Evolutionary conservation across 129 eudicot genomes (phyloP).

Genomic region (Scalesia atractyloides): DNA sequence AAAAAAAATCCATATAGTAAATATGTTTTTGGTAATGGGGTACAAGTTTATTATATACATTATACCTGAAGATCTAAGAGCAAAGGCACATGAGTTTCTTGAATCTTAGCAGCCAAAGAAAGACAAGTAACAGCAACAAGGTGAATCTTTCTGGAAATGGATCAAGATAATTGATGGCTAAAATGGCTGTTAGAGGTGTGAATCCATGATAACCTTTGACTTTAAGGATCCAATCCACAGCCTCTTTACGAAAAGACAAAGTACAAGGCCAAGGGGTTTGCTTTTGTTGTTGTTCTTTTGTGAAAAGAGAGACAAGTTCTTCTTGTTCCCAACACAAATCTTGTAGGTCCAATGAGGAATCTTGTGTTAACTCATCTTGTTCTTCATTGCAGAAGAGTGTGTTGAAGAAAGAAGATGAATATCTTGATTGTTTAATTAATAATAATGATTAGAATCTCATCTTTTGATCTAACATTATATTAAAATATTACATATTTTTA

Average conservation of each 20-base stretch:
- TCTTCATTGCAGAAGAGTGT: conserved; percentile 78
- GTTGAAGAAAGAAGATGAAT: conserved; percentile 46
- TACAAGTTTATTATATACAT: background rate
- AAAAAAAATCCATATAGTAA: conserved; percentile 8
- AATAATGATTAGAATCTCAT: background rate
- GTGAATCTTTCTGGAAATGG: conserved; percentile 60
- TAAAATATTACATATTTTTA: no score
- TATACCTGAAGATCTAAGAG: conserved; percentile 88
- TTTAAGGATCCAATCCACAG: conserved; percentile 78
- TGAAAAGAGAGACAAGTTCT: conserved; percentile 66
- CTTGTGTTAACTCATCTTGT: conserved; percentile 31
- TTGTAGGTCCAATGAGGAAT: conserved; percentile 35
- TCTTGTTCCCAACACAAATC: conserved; percentile 90
- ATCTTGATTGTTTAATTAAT: conserved; percentile 19
- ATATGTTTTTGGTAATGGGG: background rate
- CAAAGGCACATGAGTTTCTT: conserved; percentile 81
- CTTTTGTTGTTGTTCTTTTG: conserved; percentile 50
- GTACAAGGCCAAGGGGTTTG: conserved; percentile 17
- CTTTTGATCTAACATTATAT: no score
- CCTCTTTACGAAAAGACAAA: conserved; percentile 54
- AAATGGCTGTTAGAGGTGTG: conserved; percentile 68
- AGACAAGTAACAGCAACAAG: conserved; percentile 80
- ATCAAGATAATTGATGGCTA: conserved; percentile 77
- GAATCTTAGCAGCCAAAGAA: conserved; percentile 93
- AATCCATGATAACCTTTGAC: conserved; percentile 64